phyloP scores from a whole-genome alignment of 352 stramenopile genomes.

The Globisporangium recalcitrans region DNA sequence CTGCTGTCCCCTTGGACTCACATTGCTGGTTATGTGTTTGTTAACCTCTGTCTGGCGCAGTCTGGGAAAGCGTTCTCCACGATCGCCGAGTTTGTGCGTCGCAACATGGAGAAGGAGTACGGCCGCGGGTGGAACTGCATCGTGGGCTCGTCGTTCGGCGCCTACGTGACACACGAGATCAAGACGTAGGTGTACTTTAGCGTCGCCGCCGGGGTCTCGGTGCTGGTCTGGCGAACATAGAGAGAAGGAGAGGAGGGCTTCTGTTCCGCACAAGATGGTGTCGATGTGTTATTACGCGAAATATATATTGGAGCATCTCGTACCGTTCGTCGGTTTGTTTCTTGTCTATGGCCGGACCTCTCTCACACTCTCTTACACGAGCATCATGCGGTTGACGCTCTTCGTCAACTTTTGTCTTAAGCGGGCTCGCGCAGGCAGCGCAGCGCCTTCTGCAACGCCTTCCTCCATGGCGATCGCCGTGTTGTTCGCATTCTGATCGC shows the following conservation, averaged over 20 bases:
- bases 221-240: constrained; percentile 89
- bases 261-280: no score
- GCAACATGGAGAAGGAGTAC: constrained; percentile 92
- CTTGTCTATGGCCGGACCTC: neutral
- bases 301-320: constrained; percentile 5
- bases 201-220: constrained; percentile 87
- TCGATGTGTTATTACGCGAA: constrained; percentile 7
- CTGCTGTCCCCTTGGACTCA: neutral
- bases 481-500: constrained; percentile 22
- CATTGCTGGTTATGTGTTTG: neutral
- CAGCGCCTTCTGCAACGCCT: constrained; percentile 8
- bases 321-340: neutral
- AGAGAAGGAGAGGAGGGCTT: no score
- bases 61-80: constrained; percentile 90
- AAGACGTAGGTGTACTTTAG: constrained; percentile 96
- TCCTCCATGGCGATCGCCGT: constrained; percentile 41
- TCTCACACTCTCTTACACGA: constrained; percentile 26
- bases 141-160: constrained; percentile 88
- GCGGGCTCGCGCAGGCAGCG: constrained; percentile 19
- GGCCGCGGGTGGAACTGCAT: constrained; percentile 91
- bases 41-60: no score
- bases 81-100: constrained; percentile 88
- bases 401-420: constrained; percentile 33
- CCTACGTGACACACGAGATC: constrained; percentile 94
- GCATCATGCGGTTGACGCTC: constrained; percentile 45